These are phyloP conservation scores for Kalmusia sp. DNA, from an alignment of 2,329 filamentous ascomycete genomes.

Conservation along the genomic window DNA sequence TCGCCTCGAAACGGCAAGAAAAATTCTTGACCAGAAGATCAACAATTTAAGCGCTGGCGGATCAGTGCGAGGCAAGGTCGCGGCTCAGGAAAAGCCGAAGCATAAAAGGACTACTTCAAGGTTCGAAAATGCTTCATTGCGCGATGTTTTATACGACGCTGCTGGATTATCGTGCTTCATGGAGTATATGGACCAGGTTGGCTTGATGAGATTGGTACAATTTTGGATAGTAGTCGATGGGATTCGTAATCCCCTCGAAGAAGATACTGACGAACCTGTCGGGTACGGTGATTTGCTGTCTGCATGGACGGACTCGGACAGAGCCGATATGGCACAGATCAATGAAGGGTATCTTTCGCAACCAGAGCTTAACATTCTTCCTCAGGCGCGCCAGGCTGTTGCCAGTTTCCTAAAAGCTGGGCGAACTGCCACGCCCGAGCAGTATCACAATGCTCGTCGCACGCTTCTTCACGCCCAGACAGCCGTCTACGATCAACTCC, in stretches of 20 bases:
- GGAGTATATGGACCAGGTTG: constrained; percentile 97
- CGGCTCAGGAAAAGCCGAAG: constrained; percentile 47
- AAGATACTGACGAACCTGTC: constrained; percentile 75
- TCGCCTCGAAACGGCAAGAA: constrained; percentile 89
- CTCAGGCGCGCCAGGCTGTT: constrained; percentile 72
- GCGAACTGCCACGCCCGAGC: constrained; percentile 74
- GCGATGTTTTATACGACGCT: constrained; percentile 87
- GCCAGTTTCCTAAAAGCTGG: constrained; percentile 81
- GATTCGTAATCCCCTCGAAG: constrained; percentile 91
- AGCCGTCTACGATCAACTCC: constrained; percentile 82
- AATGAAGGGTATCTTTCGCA: constrained; percentile 87
- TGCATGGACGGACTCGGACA: constrained; percentile 83
- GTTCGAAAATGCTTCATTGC: constrained; percentile 76
- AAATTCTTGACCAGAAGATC: constrained; percentile 88
- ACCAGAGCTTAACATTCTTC: constrained; percentile 79
- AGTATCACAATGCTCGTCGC: constrained; percentile 83
- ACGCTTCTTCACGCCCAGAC: constrained; percentile 85
- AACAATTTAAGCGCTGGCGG: constrained; percentile 77
- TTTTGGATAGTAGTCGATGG: constrained; percentile 99
- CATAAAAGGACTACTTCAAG: constrained; percentile 61
- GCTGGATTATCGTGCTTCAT: constrained; percentile 97
- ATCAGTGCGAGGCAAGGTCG: constrained; percentile 50
- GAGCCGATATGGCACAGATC: constrained; percentile 88
- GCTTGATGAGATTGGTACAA: constrained; percentile 86
- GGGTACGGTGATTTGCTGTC: constrained; percentile 58